phyloP scores from a whole-genome alignment of 768 basidiomycete species.

The Cyclocybe cylindracea region DNA sequence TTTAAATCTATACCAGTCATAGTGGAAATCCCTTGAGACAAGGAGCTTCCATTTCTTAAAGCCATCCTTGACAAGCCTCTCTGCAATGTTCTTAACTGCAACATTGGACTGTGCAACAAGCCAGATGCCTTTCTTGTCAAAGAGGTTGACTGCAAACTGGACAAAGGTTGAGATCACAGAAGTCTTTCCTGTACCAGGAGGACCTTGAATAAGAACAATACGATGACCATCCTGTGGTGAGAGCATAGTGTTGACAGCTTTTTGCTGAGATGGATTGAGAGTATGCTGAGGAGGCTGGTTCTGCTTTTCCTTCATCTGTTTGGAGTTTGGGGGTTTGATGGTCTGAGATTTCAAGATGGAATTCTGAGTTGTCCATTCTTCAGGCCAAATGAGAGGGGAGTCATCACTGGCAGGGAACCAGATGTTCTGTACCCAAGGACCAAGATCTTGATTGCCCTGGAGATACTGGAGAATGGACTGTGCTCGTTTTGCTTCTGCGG shows the following conservation, averaged over 20 bases:
- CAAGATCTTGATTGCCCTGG: conserved; percentile 39
- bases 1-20: conserved; percentile 50
- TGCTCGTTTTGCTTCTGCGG: conserved; percentile 52
- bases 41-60: conserved; percentile 64
- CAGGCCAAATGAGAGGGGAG: conserved; percentile 39
- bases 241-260: conserved; percentile 50
- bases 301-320: background rate
- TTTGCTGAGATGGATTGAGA: conserved; percentile 49
- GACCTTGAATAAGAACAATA: conserved; percentile 51
- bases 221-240: conserved; percentile 33
- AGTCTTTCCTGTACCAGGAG: conserved; percentile 75
- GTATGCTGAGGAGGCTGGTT: background rate
- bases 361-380: conserved; percentile 26
- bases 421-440: conserved; percentile 52
- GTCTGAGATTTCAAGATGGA: background rate
- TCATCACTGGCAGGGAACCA: conserved; percentile 37
- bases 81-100: conserved; percentile 88
- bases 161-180: conserved; percentile 71
- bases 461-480: conserved; percentile 42
- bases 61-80: conserved; percentile 61
- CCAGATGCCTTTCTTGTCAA: conserved; percentile 60
- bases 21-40: conserved; percentile 69
- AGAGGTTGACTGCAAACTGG: conserved; percentile 38
- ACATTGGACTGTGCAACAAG: conserved; percentile 85
- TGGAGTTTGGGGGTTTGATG: background rate